Conservation (phyloP, 352 stramenopile species). For the Salisapilia sapeloensis region DNA sequence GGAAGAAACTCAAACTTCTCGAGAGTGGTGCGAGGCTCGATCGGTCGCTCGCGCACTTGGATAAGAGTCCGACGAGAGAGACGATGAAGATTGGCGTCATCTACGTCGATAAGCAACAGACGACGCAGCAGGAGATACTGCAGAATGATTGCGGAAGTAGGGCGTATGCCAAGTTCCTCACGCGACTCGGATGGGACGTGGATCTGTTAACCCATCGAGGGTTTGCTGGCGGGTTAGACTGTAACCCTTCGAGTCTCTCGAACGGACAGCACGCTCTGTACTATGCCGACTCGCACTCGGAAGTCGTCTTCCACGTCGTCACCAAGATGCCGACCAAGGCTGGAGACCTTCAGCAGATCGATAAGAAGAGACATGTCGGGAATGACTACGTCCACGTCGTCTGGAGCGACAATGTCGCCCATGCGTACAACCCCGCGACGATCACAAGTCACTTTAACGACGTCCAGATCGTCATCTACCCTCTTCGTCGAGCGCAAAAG, state of each 20-base stretch:
- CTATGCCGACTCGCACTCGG: slow-evolving; percentile 63
- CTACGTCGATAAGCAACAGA: slow-evolving; percentile 60
- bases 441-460: slow-evolving; percentile 84
- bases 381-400: slow-evolving; percentile 82
- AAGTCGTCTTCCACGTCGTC: slow-evolving; percentile 80
- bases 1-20: slow-evolving; percentile 37
- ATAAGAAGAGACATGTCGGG: slow-evolving; percentile 80
- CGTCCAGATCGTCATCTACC: slow-evolving; percentile 76
- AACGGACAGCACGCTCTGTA: slow-evolving; percentile 61
- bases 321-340: slow-evolving; percentile 78
- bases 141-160: slow-evolving; percentile 7
- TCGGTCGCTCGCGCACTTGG: slow-evolving; percentile 62
- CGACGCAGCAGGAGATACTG: slow-evolving; percentile 16
- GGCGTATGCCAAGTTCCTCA: slow-evolving; percentile 50
- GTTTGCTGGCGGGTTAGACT: slow-evolving; percentile 60
- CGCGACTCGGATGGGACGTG: slow-evolving; percentile 67
- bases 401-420: slow-evolving; percentile 66
- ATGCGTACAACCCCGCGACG: slow-evolving; percentile 64
- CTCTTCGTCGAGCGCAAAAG: slow-evolving; percentile 32
- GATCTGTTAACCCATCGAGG: slow-evolving; percentile 44
- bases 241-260: slow-evolving; percentile 65
- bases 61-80: slow-evolving; percentile 75
- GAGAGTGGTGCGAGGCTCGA: slow-evolving; percentile 64
- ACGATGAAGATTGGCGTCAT: slow-evolving; percentile 84
- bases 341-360: slow-evolving; percentile 68